Evolutionary conservation across 2,329 filamentous ascomycete species (phyloP), one percentile per base, ranked within the genome.

Genomic region (Trichoderma arundinaceum): DNA sequence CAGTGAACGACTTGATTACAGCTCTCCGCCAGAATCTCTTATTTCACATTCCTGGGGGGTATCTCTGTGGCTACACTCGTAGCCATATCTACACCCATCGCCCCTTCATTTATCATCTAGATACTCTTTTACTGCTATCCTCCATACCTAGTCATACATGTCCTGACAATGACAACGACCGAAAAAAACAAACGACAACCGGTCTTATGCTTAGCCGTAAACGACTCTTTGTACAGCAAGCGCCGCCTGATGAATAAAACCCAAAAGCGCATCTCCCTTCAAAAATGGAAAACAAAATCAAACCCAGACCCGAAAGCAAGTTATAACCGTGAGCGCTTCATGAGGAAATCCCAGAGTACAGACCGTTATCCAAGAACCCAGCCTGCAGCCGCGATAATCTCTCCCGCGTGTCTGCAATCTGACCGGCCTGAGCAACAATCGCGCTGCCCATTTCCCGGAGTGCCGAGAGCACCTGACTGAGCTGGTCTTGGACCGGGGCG

Each of bases 341-440:
- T 43, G 71, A 72, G n/a, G 72, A 67, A 70, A 77, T 74, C 46
- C 76, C 71, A 69, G 72, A 70, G 64, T 79, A 79, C 10, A 77
- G 70, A 8, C 77, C 77, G 49, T 72, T 76, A 60, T 79, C 76
- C 33, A 79, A 61, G n/a, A 80, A 77, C 7, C 78, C 77, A 13
- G 77, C 77, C 67, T 81, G 79, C 43, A 81, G 70, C 46, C 77
- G 74, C 41, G 79, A 79, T 64, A 81, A 60, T 43, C 77, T 73
- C 72, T 81, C 79, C 44, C 79, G 74, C 12, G 78, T 80, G 61
- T 81, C 78, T 12, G 79, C 79, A 69, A 81, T 80, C 67, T 78
- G 77, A 4, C 79, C 79, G 0, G 79, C 79, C 67, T 80, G 78
- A 4, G 73, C 74, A 28, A 81, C 72, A 61, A 81, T 82, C 10